Base-by-base conservation (phyloP, 2,329 filamentous ascomycete species). In the Paraphaeosphaeria minitans region DNA sequence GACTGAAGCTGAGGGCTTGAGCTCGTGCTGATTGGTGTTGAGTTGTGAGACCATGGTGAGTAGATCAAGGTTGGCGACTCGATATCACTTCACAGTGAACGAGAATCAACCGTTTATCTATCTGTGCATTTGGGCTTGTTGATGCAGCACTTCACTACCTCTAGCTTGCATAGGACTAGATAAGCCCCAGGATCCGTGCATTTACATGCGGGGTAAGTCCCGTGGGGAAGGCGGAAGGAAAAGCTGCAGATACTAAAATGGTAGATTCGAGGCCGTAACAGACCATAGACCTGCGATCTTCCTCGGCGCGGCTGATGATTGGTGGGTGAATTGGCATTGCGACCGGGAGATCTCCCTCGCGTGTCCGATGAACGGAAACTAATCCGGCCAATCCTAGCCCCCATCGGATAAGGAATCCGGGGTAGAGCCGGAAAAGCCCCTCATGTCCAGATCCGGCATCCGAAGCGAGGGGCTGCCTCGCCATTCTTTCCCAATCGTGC, bases 1-100 rank as follows among this genome's bases (percentile, higher is more conserved):
- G 14, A 66, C 53, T 24, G 46, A 49, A 8, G 16, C 29, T 1
- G 19, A 14, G 14, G 49, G 19, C 22, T 51, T 51, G 49, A n/a
- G 33, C 21, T 45, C 22, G 21, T 46, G 22, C 43, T 46, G 43
- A 6, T 29, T 9, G 43, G 43, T 13, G 37, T 39, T 7, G 37
- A 3, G 7, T 21, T n/a, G 9, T 4, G 41, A 43, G 19, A 19
- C 41, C 41, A 43, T 43, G 41, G n/a, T 21, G 19, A 43, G 19
- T 13, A 22, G 19, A 10, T 9, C 10, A 2, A 12, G 9, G 29
- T 2, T 31, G 29, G 29, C 29, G 29, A 31, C 29, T 31, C 29
- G 19, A 43, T 21, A 21, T 12, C 41, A 21, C 41, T 22, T 9
- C 41, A 22, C 19, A 43, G 10, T 9, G 9, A 43, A 42, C 39